A percentile compares a stretch with the other conserved stretches of the same genome.
phyloP scores from a whole-genome alignment of 208 protist genomes.

The Trypanosomatidae sp. region DNA sequence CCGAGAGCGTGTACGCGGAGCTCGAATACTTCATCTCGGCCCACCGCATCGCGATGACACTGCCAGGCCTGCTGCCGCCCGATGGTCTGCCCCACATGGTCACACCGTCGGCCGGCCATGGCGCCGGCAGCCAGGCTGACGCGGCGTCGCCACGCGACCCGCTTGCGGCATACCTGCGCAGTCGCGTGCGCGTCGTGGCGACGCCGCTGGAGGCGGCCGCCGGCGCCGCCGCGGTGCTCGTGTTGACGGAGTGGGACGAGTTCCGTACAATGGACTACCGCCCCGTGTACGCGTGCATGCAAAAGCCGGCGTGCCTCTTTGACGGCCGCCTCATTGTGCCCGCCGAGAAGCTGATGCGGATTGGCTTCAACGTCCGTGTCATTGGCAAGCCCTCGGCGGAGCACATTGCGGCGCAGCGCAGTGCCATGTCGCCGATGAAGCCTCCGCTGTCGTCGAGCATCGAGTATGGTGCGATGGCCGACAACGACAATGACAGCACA shows the following conservation, averaged over 20 bases:
- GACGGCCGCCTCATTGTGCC: constrained; percentile 90
- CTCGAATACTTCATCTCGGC: constrained; percentile 42
- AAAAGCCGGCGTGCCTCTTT: constrained; percentile 93
- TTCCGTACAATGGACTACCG: constrained; percentile 87
- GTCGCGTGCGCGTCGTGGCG: constrained; percentile 10
- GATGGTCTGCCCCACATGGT: not conserved
- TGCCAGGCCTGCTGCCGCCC: too few species aligned
- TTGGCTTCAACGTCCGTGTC: constrained; percentile 85
- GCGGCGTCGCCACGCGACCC: too few species aligned
- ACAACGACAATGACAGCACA: too few species aligned
- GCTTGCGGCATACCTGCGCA: constrained; percentile 1
- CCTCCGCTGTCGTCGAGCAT: too few species aligned
- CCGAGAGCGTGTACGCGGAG: constrained; percentile 42
- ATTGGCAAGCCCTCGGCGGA: too few species aligned
- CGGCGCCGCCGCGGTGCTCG: constrained; percentile 79
- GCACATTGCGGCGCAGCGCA: too few species aligned
- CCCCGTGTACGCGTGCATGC: constrained; percentile 84
- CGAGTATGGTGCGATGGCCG: too few species aligned
- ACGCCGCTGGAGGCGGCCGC: constrained; percentile 62
- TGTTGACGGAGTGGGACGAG: constrained; percentile 98
- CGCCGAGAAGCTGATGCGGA: constrained; percentile 28
- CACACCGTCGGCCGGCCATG: not conserved
- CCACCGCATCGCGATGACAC: constrained; percentile 5
- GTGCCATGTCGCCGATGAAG: too few species aligned
- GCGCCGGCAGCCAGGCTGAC: not conserved